Base-by-base conservation (phyloP, 495 filamentous ascomycete species). In the Neurospora sp. region DNA sequence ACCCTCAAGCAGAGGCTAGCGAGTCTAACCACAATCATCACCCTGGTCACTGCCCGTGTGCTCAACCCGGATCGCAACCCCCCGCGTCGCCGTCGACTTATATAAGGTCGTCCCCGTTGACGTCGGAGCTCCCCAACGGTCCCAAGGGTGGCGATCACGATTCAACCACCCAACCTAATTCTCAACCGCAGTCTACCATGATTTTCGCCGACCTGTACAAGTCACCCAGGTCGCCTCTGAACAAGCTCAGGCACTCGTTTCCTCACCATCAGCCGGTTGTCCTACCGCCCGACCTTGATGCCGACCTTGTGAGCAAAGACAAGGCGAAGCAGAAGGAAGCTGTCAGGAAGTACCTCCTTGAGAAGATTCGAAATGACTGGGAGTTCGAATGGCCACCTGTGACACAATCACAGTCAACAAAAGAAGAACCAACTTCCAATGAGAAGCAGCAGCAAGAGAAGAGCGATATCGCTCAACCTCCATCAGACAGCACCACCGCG, bases 321-420 rank as follows among this genome's bases (percentile, higher is more conserved):
- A 88, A 87, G 76, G 69, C 78, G 37, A 84, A 83, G 78, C 83
- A 86, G 72, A 88, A 87, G 77, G 84, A 86, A 71, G 86, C 86
- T 20, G 83, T 89, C 12, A 85, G 80, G 73, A 82, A 79, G 53
- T 83, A 81, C 69, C 82, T 92, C 40, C 76, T 77, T 16, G 86
- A 88, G 35, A 86, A 83, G 74, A 80, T 91, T 39, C 85, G 85
- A 71, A 81, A 85, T 76, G 88, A 91, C 76, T 92, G 90, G 90
- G 78, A 83, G 1, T 85, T 86, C 71, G 47, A 74, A 18, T 86
- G 85, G 85, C 81, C 81, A 31, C 79, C 79, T 35, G 69, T 69
- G 35, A 53, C 47, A 37, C 38, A 45, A 39, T 71, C 72, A 35
- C 31, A 71, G 10, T 37, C 69, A 38, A 42, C 40, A n/a, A 47